These are phyloP conservation scores for Ensete glaucum DNA, from an alignment of 176 grass and related monocot species.

Conservation along the genomic window DNA sequence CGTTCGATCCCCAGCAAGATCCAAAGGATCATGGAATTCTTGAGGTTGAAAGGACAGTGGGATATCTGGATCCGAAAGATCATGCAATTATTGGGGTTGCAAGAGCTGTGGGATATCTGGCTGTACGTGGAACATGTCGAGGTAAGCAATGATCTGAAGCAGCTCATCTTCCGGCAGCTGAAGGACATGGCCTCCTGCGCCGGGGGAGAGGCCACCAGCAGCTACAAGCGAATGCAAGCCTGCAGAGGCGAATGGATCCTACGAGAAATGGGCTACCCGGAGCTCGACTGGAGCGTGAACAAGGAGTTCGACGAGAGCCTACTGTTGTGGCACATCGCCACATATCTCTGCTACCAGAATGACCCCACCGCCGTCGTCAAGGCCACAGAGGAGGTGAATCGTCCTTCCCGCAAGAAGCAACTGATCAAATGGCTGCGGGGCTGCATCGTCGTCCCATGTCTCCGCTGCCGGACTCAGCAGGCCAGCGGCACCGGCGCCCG, in stretches of 20 bases:
- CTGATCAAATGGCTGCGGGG: too few relatives aligned
- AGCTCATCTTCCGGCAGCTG: slow-evolving; percentile 28
- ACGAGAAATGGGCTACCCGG: neutral
- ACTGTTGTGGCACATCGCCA: slow-evolving; percentile 38
- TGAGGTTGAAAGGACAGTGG: neutral
- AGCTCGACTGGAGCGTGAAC: slow-evolving; percentile 15
- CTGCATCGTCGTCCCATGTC: too few relatives aligned
- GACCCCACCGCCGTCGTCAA: neutral
- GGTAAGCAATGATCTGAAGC: slow-evolving; percentile 14
- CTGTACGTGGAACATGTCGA: neutral
- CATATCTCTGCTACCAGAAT: slow-evolving; percentile 18
- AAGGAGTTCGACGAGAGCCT: slow-evolving; percentile 35
- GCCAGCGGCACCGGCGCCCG: too few relatives aligned
- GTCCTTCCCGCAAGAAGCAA: too few relatives aligned
- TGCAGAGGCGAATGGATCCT: slow-evolving; percentile 7
- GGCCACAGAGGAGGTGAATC: too few relatives aligned
- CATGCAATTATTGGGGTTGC: neutral
- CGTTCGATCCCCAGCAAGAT: neutral
- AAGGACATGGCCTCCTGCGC: neutral
- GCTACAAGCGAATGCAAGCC: neutral
- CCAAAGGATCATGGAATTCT: neutral
- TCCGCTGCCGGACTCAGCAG: too few relatives aligned
- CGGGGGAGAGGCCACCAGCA: neutral
- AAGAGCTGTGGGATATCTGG: neutral
- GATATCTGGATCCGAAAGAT: neutral